Conservation (phyloP, 352 stramenopile genomes). For the Phytophthora chlamydospora region DNA sequence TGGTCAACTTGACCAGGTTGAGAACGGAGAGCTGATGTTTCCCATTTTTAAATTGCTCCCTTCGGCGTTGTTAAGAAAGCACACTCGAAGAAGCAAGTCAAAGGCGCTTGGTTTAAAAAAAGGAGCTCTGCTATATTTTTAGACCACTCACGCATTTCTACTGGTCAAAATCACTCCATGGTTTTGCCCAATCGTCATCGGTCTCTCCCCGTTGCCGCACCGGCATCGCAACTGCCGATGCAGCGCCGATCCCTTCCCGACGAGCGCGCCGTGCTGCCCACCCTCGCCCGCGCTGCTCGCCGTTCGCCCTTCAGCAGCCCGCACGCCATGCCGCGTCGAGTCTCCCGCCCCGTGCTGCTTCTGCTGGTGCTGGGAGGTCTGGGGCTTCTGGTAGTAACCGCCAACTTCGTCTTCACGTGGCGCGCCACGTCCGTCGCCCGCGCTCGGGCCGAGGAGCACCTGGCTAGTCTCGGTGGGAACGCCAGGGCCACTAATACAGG, state of each 20-base stretch:
- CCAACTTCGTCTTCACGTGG: constrained; percentile 43
- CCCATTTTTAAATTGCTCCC: too few relatives aligned
- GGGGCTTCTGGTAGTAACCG: constrained; percentile 29
- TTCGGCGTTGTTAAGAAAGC: too few relatives aligned
- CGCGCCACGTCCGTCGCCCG: constrained; percentile 21
- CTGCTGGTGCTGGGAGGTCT: constrained; percentile 26
- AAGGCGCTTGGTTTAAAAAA: too few relatives aligned
- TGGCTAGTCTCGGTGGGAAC: constrained; percentile 19
- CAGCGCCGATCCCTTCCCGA: constrained; percentile 30
- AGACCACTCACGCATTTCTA: too few relatives aligned
- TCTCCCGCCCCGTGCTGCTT: constrained; percentile 22
- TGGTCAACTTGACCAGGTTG: too few relatives aligned
- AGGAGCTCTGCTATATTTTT: too few relatives aligned
- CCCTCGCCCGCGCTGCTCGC: constrained; percentile 24
- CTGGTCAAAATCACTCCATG: too few relatives aligned
- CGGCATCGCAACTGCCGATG: constrained; percentile 6
- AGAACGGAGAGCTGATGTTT: too few relatives aligned
- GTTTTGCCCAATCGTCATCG: too few relatives aligned
- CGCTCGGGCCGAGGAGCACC: constrained; percentile 17
- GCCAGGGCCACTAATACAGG: neutral
- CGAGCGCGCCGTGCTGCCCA: constrained; percentile 27
- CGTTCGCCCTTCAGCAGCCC: constrained; percentile 29
- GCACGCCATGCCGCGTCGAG: constrained; percentile 24
- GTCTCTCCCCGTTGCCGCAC: too few relatives aligned
- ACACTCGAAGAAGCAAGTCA: too few relatives aligned